Percentiles rank a stretch among this genome's conserved stretches.
Conservation (phyloP, 148 eudicot genomes). For the Camellia lanceoleosa region DNA sequence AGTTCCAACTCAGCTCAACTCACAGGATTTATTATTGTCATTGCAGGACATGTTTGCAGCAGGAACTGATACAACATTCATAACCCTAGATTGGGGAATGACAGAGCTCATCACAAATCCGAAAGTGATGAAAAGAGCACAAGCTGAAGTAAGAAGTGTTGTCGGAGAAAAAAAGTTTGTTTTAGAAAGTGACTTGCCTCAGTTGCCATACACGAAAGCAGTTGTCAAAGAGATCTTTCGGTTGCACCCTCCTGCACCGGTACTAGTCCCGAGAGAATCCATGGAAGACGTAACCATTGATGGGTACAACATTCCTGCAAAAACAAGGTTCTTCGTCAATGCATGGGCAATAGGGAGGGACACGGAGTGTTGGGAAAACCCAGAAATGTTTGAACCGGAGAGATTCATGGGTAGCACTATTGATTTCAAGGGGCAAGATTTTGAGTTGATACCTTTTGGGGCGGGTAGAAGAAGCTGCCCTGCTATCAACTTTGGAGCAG, state of each 20-base stretch:
- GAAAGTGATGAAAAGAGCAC: conserved; percentile 38
- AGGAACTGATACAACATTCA: conserved; percentile 54
- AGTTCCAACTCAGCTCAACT: neutral
- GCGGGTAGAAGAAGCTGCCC: conserved; percentile 69
- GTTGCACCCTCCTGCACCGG: conserved; percentile 54
- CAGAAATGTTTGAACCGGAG: conserved; percentile 48
- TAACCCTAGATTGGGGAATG: conserved; percentile 54
- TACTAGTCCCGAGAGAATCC: conserved; percentile 58
- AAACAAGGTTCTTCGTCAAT: conserved; percentile 42
- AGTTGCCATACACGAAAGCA: conserved; percentile 46
- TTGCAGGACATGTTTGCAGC: conserved; percentile 66
- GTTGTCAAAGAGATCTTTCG: conserved; percentile 52
- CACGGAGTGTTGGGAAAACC: conserved; percentile 47
- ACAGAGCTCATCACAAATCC: conserved; percentile 51
- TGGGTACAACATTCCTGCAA: conserved; percentile 44
- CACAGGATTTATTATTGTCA: neutral
- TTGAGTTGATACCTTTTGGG: conserved; percentile 64
- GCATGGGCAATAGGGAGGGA: conserved; percentile 67
- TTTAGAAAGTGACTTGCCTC: conserved; percentile 41
- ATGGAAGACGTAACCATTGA: conserved; percentile 34
- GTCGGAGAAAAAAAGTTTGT: conserved; percentile 32
- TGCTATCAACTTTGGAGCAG: conserved; percentile 45
- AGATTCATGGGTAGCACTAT: conserved; percentile 40
- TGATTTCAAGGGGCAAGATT: conserved; percentile 60
- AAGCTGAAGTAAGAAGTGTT: conserved; percentile 41